phyloP scores from a whole-genome alignment of 495 filamentous ascomycete species.

The Diplogelasinospora grovesii region DNA sequence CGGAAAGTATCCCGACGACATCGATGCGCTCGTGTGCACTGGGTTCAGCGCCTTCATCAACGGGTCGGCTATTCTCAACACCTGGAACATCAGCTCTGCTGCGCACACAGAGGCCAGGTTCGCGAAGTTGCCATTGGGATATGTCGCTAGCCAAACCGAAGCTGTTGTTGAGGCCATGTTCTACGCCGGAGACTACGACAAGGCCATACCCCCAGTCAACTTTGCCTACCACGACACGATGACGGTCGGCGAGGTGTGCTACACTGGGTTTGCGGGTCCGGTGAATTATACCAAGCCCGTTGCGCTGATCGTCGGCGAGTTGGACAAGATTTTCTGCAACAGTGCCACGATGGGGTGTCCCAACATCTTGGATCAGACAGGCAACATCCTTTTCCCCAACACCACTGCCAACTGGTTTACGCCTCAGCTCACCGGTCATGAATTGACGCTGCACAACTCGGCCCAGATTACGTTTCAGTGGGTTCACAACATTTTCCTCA shows the following conservation, averaged over 20 bases:
- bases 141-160: neutral
- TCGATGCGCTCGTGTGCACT: conserved; percentile 10
- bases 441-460: conserved; percentile 1
- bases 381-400: neutral
- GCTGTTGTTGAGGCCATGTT: neutral
- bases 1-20: conserved; percentile 2
- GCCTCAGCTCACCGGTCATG: neutral
- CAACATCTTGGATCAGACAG: neutral
- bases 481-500: too few species aligned
- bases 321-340: neutral
- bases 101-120: neutral
- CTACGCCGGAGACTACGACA: conserved; percentile 1
- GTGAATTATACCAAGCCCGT: neutral
- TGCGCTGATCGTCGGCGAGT: neutral
- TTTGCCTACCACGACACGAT: neutral
- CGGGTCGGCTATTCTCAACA: neutral
- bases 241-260: neutral
- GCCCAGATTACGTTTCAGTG: too few species aligned
- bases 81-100: neutral
- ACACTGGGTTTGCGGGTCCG: neutral
- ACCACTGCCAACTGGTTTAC: neutral
- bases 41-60: conserved; percentile 7
- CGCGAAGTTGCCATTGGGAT: neutral
- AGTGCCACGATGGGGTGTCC: neutral
- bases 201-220: neutral